Base-by-base conservation (phyloP, 805 yeast genomes). In the Schwanniomyces vanrijiae region DNA sequence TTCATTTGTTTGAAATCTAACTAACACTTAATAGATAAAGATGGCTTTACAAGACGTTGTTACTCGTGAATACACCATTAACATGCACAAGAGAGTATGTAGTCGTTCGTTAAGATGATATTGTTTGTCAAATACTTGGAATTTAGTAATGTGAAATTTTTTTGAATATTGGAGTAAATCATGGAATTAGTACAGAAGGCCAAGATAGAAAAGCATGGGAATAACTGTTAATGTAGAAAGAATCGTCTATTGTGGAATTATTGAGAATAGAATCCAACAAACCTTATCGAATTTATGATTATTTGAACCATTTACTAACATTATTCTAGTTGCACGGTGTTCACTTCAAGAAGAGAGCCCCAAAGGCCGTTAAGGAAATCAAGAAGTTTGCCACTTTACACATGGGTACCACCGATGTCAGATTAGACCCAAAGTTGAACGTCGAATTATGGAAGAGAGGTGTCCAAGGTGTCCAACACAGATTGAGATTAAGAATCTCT, bases 61-160 rank as follows among this genome's bases (percentile, higher is more conserved):
- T 80, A 88, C 99, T 78, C 96, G 99, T 81, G 99, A 94, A 83
- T 94, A 94, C 90, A 94, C 99, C 86, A 91, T 94, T 80, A 92
- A 94, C 90, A 82, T 92, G 80, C 96, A 90, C 96, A 92, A 90
- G 81, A 90, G 98, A 82, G 96, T 89, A 86, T 75, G 95, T 87
- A 33, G 18, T 18, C 7, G 39, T 31, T 31, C 10, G 35, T 14
- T 31, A 16, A 3, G 11, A 31, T 14, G 35, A 31, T 31, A 40
- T 18, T 20, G 28, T 16, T 18, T 26, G 25, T 25, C 14, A 25
- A 40, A 40, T 28, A 16, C 26, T 25, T 25, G 29, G 13, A 14
- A 16, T 42, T 19, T 37, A 13, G 24, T 37, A 3, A 20, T 4
- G 40, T 7, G 13, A 22, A 11, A n/a, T 22, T 37, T 37, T 8